Base-by-base conservation (phyloP, 2,329 filamentous ascomycete species). In the Paracoccidioides lutzii region DNA sequence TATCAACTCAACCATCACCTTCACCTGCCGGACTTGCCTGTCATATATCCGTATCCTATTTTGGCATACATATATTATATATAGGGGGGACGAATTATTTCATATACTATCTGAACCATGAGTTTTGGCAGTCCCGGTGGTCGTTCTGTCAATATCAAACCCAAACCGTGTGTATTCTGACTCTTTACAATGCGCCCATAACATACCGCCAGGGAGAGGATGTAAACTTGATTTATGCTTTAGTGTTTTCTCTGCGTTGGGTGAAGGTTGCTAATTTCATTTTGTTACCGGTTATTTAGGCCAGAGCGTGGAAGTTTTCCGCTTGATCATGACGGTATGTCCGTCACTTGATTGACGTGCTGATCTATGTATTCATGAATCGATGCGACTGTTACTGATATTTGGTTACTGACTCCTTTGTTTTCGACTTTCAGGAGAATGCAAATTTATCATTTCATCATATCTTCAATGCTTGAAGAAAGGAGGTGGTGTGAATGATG, bases 261-360 rank as follows among this genome's bases (percentile, higher is more conserved):
- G 32, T 28, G 44, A 49, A 40, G 46, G 49, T 56, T n/a, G 48
- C 35, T 51, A 41, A 43, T 5, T 15, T 33, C 6, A 6, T 51
- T 28, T n/a, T 42, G n/a, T 12, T 43, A 37, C 22, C 28, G 32
- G n/a, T 15, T 14, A 15, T 15, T 37, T 49, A 93, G 88, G 56
- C 91, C 91, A 4, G 87, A 96, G 70, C 84, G 90, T 64, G 91
- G 91, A 55, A 94, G 88, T 65, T 97, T 97, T 67, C 91, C 91
- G n/a, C 82, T 97, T 55, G 91, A 97, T 71, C 90, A 96, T 65
- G 90, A 95, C 70, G 89, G 82, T 84, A 73, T 40, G 54, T 43
- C 43, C 48, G 32, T 46, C 33, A 38, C 41, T 10, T 49, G 41
- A 15, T 54, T 51, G 32, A 32, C 45, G 33, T 6, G 6, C 10